Evolutionary conservation across 257 asterid species (phyloP), one percentile per base, ranked within the genome.

Genomic region (Plantago major): DNA sequence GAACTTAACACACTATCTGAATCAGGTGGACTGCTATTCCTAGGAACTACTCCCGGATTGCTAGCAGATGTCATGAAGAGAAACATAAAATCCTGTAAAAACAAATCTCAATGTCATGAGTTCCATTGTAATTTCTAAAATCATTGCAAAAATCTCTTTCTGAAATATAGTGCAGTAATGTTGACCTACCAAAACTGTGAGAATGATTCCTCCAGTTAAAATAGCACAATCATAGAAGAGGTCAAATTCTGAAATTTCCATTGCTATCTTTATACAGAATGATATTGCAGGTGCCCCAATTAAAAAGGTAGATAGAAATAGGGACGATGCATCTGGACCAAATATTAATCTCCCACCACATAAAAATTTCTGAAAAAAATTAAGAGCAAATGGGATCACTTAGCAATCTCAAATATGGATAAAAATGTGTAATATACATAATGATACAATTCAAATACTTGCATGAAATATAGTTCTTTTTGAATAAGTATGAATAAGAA

Each of bases 281-380:
- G 79, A 74, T 42, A 84, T 16, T 54, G 95, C 84, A 60, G 97
- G 95, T 48, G 79, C 72, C 54, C 88, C 95, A 56, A 90, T 87
- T 46, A 87, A 72, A 48, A 74, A 70, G 26, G 83, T 76, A 0
- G 97, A 81, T 65, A 87, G 51, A 60, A 84, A 46, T 14, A 81
- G 70, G 58, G 95, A 82, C 44, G 81, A 72, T 14, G 73, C 95
- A 67, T 87, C 95, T 0, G 95, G 97, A 66, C 97, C 97, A 47
- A 87, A 87, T 56, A 87, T 59, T 78, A 90, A 71, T 74, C 95
- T 82, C 83, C 95, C 95, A 9, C 97, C 95, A 75, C 85, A 90
- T 30, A 80, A 62, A 71, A 90, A 84, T 71, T 72, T 90, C 97
- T 90, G 89, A 46, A 66, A 66, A n/a, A 37, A 44, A 28, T 22